Percentiles rank a stretch among this genome's conserved stretches.
Conservation (phyloP, 106 monocot species). For the Amphibolis antarctica region DNA sequence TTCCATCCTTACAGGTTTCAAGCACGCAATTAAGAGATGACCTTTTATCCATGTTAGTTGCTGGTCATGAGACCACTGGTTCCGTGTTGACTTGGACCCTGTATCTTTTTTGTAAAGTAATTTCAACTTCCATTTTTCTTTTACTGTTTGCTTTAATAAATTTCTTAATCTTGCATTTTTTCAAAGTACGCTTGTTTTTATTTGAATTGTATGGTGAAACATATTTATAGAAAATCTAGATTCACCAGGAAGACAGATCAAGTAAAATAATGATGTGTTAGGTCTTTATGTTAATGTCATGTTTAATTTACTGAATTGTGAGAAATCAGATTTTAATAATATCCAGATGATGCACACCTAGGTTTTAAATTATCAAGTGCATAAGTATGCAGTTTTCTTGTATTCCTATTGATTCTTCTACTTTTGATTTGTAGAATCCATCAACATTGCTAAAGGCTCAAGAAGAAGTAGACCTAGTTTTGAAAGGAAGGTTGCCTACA, state of each 20-base stretch:
- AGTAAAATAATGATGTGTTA: no score
- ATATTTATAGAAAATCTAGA: no score
- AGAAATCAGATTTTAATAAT: no score
- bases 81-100: slow-evolving; percentile 95
- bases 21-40: slow-evolving; percentile 88
- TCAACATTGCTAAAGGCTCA: slow-evolving; percentile 50
- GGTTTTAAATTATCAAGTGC: no score
- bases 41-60: slow-evolving; percentile 92
- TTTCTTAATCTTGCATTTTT: no score
- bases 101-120: slow-evolving; percentile 94
- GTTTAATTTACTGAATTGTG: no score
- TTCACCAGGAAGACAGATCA: no score
- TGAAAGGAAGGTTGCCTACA: slow-evolving; percentile 69
- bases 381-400: not conserved
- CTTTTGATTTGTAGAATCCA: slow-evolving; percentile 41
- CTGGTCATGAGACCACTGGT: slow-evolving; percentile 97
- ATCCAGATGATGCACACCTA: no score
- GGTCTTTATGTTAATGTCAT: no score
- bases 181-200: no score
- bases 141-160: no score
- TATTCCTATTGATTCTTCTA: slow-evolving; percentile 4
- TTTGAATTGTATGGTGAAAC: no score
- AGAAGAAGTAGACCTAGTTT: slow-evolving; percentile 75
- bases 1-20: slow-evolving; percentile 46
- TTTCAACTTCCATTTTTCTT: not conserved